Base-by-base conservation (phyloP, 2,329 filamentous ascomycete genomes). In the Aspergillus udagawae region DNA sequence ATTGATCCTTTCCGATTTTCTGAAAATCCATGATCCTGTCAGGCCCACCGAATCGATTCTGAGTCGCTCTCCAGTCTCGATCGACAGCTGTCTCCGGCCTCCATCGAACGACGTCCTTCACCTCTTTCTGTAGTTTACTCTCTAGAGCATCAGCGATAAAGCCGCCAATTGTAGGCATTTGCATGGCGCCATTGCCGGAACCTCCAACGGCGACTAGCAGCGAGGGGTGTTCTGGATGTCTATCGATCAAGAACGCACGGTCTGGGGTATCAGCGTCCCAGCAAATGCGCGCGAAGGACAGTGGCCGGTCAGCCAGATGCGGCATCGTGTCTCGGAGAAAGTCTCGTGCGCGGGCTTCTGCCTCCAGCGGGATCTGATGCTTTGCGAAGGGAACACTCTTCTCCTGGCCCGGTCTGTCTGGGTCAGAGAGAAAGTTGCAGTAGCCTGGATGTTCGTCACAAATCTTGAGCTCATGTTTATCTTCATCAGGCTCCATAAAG, bases 211-310 rank as follows among this genome's bases (percentile, higher is more conserved):
- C 82, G 17, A 84, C 63, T 2, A 81, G 65, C 23, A 83, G 63
- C 27, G 73, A 76, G 38, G 66, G 59, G 52, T 76, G 69, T 10
- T 75, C 68, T 0, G 81, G 79, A 65, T 84, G 81, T 29, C 69
- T 67, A 53, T 78, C 77, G 54, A 85, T 82, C 20, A 85, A 65
- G 55, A 83, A 84, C 21, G 78, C 72, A 2, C 81, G 75, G 64
- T 85, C 80, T 0, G 78, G 75, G 0, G 82, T 84, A 62, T 85
- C 82, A 0, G 81, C 77, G 62, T 82, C 82, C 82, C 82, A 84
- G 68, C 82, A 84, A 32, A 84, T 79, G 17, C 80, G 72, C 7
- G 79, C 79, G 58, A 80, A 82, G 21, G 69, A 75, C 51, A 84
- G 79, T 0, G 75, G 73, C 2, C 82, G 72, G 1, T 75, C 66